phyloP scores from a whole-genome alignment of 2,329 filamentous ascomycete species.

The Alternaria incomplexa region DNA sequence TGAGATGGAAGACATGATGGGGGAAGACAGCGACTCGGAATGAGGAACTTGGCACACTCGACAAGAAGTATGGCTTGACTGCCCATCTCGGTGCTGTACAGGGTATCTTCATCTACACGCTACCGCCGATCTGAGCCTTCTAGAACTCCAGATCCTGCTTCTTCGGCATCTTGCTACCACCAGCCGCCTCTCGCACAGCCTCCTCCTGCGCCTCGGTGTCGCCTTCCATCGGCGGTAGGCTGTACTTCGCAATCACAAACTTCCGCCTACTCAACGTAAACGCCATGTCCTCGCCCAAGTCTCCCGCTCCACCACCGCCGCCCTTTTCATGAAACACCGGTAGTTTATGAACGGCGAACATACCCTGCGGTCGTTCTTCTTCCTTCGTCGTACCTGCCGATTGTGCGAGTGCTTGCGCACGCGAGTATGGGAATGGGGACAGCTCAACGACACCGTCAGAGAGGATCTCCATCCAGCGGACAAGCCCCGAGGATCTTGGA shows the following conservation, averaged over 20 bases:
- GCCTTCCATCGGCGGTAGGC: conserved; percentile 83
- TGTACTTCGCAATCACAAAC: conserved; percentile 86
- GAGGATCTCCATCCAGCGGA: conserved; percentile 84
- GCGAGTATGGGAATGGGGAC: conserved; percentile 70
- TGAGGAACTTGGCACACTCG: not conserved
- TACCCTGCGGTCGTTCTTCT: conserved; percentile 82
- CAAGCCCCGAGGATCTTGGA: conserved; percentile 75
- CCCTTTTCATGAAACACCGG: conserved; percentile 89
- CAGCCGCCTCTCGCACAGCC: conserved; percentile 38
- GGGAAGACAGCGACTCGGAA: conserved; percentile 47
- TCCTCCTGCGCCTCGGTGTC: conserved; percentile 68
- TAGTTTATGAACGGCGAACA: conserved; percentile 81
- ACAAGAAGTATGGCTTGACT: not conserved
- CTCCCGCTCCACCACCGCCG: conserved; percentile 69
- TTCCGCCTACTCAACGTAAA: conserved; percentile 87
- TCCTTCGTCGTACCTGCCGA: conserved; percentile 60
- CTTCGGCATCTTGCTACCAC: conserved; percentile 59
- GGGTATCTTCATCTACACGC: conserved; percentile 7
- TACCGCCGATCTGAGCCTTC: not conserved
- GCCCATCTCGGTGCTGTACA: conserved; percentile 2
- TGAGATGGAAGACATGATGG: conserved; percentile 67
- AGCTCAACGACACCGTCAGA: conserved; percentile 88
- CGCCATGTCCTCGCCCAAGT: conserved; percentile 82
- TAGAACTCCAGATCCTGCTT: conserved; percentile 71
- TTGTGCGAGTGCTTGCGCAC: conserved; percentile 56